Conservation (phyloP, 2,329 filamentous ascomycete genomes). For the Zopfia rhizophila region DNA sequence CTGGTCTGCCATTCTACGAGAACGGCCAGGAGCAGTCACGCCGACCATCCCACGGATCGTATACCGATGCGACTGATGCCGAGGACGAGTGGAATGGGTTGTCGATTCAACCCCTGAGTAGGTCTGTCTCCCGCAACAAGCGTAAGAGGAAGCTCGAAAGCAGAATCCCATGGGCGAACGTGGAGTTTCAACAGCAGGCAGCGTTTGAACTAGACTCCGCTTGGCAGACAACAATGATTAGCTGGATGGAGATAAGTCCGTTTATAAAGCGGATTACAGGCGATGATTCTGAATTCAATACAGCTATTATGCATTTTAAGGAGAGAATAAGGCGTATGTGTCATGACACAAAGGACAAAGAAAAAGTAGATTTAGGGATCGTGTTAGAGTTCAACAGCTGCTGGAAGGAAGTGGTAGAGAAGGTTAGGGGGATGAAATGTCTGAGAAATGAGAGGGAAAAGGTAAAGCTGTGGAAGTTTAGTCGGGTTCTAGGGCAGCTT, state of each 20-base stretch:
- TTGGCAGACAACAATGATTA: background rate
- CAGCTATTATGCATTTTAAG: constrained; percentile 2
- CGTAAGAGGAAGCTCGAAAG: background rate
- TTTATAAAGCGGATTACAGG: constrained; percentile 2
- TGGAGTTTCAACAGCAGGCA: too few relatives aligned
- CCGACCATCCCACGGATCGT: too few relatives aligned
- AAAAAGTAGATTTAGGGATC: background rate
- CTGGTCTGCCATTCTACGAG: too few relatives aligned
- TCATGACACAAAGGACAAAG: background rate
- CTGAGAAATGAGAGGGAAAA: background rate
- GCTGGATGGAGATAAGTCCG: constrained; percentile 2
- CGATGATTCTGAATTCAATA: background rate
- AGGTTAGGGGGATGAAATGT: constrained; percentile 1
- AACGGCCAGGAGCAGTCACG: too few relatives aligned
- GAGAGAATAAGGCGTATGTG: constrained; percentile 2
- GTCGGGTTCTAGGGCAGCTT: constrained; percentile 5
- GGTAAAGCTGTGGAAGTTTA: constrained; percentile 1
- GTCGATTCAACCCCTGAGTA: background rate
- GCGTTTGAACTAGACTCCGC: constrained; percentile 6
- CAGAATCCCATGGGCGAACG: background rate
- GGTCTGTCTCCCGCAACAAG: background rate
- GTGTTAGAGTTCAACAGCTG: background rate
- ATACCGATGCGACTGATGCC: too few relatives aligned
- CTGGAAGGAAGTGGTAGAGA: constrained; percentile 1
- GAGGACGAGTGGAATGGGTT: background rate